Base-by-base conservation (phyloP, 1,284 basidiomycete species). In the Porodaedalea pini region DNA sequence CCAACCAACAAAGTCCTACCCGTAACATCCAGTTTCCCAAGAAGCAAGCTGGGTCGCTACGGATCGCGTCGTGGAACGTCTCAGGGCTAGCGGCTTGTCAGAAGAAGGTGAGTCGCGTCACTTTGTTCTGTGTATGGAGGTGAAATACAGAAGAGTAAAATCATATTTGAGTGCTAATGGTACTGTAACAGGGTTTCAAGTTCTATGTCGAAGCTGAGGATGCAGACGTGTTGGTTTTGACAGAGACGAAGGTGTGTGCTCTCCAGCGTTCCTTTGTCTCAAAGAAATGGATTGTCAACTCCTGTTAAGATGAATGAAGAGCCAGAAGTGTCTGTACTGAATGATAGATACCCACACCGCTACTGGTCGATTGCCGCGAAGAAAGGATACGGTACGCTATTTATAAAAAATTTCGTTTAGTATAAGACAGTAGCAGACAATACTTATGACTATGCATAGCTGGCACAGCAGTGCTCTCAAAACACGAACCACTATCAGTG, bases 401-500 rank as follows among this genome's bases (percentile, higher is more conserved):
- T 36, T 44, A 49, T 23, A 54, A 11, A 29, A 43, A 37, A 37
- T 8, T 6, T 43, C 32, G 15, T 13, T 8, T 25, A 47, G 25
- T 11, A 2, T 34, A 8, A 44, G 17, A 25, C 8, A 15, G 23
- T 15, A 7, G 11, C 17, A 21, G 6, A 45, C 17, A 47, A 50
- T 44, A 43, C 40, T 27, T 36, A 31, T 25, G 40, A 51, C 43
- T 47, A 55, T 21, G 11, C 45, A n/a, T 55, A 91, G 92, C 88
- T 48, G 92, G 92, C 17, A 88, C 86, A 5, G 92, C 91, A 1
- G 78, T 94, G 17, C 76, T 94, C 17, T 90, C 86, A 7, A 94
- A 94, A 67, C 66, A 80, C 65, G 79, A 92, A 66, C 88, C 92
- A 0, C 61, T 90, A 17, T 81, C 75, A n/a, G 78, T 89, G 2